A percentile compares a stretch with the other conserved stretches of the same genome.
Evolutionary conservation across 257 asterid genomes (phyloP).

Genomic region (Solanum tarijense): DNA sequence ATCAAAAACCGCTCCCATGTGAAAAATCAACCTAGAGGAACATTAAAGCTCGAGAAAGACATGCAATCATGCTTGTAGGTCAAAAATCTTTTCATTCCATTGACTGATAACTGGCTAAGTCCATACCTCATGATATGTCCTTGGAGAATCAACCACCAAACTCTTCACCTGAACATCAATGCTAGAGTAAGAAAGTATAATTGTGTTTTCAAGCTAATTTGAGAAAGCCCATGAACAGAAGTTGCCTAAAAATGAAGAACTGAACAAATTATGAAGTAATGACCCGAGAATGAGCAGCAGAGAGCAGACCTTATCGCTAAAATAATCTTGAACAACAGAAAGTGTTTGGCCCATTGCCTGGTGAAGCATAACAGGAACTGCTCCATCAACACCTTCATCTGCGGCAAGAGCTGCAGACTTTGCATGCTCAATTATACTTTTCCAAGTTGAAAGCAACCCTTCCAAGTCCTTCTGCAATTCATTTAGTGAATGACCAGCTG

Average conservation of each 20-base stretch:
- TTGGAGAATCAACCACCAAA: conserved; percentile 92
- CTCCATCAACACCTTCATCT: conserved; percentile 93
- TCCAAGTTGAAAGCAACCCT: conserved; percentile 78
- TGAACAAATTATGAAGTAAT: not conserved
- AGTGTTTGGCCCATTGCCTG: conserved; percentile 95
- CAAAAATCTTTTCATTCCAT: not conserved
- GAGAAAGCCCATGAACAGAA: not conserved
- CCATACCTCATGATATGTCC: conserved; percentile 91
- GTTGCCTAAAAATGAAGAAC: not conserved
- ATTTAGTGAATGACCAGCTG: conserved; percentile 72
- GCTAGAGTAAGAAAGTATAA: conserved; percentile 9
- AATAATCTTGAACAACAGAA: conserved; percentile 90
- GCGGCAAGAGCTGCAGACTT: conserved; percentile 96
- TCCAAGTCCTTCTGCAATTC: conserved; percentile 90
- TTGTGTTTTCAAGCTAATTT: conserved; percentile 1
- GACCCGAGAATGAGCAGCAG: not conserved
- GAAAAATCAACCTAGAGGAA: not conserved
- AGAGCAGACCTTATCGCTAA: conserved; percentile 60
- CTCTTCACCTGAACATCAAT: conserved; percentile 57
- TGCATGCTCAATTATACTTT: conserved; percentile 74
- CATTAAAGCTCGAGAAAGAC: not conserved
- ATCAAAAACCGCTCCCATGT: not conserved
- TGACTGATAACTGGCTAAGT: not conserved
- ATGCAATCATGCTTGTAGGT: not conserved
- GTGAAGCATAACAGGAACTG: conserved; percentile 84